Percentiles rank a stretch among this genome's conserved stretches.
These are phyloP conservation scores for Cymodocea nodosa DNA, from an alignment of 116 monocot species.

Conservation along the genomic window DNA sequence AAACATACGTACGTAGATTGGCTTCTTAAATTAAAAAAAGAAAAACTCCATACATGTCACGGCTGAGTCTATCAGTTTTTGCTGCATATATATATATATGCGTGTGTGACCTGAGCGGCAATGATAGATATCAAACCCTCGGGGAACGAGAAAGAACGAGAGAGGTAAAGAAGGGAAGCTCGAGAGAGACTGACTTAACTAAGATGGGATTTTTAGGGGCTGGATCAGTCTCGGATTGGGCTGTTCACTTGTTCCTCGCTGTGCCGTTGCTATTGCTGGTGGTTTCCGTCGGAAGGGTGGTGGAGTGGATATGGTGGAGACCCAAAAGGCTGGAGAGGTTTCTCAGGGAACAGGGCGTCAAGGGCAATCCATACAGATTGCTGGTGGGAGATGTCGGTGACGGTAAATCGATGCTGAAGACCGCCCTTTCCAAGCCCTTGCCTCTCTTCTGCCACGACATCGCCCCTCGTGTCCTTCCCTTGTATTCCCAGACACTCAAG, in stretches of 20 bases:
- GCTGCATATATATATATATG: too few species aligned
- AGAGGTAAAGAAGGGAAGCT: too few species aligned
- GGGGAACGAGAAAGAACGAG: too few species aligned
- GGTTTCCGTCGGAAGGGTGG: neutral
- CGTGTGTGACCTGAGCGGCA: too few species aligned
- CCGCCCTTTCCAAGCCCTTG: slow-evolving; percentile 22
- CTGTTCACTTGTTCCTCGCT: too few species aligned
- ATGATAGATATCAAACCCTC: too few species aligned
- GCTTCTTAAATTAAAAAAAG: too few species aligned
- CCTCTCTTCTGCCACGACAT: slow-evolving; percentile 17
- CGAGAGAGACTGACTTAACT: too few species aligned
- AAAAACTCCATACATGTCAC: too few species aligned
- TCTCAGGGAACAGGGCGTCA: slow-evolving; percentile 27
- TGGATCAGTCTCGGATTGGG: neutral
- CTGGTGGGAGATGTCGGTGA: slow-evolving; percentile 27
- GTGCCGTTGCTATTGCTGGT: neutral
- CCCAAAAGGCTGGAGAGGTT: slow-evolving; percentile 29
- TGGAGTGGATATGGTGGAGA: slow-evolving; percentile 20
- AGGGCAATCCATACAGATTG: slow-evolving; percentile 23
- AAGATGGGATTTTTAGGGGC: neutral
- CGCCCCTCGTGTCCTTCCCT: slow-evolving; percentile 17
- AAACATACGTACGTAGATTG: too few species aligned
- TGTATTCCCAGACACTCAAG: slow-evolving; percentile 5
- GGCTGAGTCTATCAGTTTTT: too few species aligned
- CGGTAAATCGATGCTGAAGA: neutral